Conservation (phyloP, 805 yeast genomes). For the Lachancea nothofagi region DNA sequence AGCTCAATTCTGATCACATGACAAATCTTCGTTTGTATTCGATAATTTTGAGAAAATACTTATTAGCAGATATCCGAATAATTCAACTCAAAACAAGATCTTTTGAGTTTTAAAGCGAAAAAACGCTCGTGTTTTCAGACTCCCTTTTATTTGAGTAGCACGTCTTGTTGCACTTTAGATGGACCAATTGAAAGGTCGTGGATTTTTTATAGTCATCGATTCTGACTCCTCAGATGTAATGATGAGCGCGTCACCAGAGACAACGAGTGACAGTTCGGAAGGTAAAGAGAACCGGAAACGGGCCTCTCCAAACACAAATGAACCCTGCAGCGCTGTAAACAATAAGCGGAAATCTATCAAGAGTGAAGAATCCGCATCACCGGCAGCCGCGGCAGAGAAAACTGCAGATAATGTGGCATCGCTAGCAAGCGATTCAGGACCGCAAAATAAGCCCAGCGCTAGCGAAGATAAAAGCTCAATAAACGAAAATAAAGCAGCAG, state of each 20-base stretch:
- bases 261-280: neutral
- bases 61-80: too few relatives aligned
- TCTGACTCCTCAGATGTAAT: slow-evolving; percentile 5
- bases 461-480: neutral
- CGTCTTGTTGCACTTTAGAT: too few relatives aligned
- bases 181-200: too few relatives aligned
- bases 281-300: slow-evolving; percentile 1
- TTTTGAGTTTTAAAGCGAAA: too few relatives aligned
- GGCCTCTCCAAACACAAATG: neutral
- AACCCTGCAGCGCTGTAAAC: neutral
- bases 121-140: too few relatives aligned
- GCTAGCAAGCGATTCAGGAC: neutral
- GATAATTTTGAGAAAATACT: too few relatives aligned
- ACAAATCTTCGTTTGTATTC: too few relatives aligned
- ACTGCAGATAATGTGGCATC: neutral
- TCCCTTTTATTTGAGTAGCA: too few relatives aligned
- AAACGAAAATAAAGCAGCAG: slow-evolving; percentile 4
- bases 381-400: neutral
- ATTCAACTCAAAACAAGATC: too few relatives aligned
- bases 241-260: slow-evolving; percentile 10
- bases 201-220: too few relatives aligned
- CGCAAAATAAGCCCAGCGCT: neutral
- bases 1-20: too few relatives aligned
- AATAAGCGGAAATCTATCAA: slow-evolving; percentile 5
- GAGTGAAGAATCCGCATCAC: slow-evolving; percentile 4